Evolutionary conservation across 768 basidiomycete species (phyloP), one percentile per base, ranked within the genome.

Genomic region (Trametes cubensis): DNA sequence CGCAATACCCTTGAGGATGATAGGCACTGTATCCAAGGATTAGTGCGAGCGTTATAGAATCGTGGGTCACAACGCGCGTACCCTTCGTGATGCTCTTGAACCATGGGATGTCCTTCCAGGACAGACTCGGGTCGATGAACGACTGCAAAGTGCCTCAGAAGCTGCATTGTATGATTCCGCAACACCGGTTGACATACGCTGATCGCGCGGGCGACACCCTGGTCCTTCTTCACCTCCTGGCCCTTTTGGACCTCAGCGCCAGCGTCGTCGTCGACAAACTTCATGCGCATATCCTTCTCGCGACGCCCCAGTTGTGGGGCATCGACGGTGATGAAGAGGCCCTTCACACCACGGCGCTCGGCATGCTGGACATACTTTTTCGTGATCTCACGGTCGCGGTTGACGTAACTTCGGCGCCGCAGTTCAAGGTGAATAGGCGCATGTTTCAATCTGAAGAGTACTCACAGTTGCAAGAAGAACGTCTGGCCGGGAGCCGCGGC

Each of bases 261-360:
- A n/a, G 83, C 81, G 41, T 82, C 83, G 65, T 86, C 86, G 41
- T 86, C 89, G 6, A 64, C 66, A 45, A 62, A 52, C 41, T 61
- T 64, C 55, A 61, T 64, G 64, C 57, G 61, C 68, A 66, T 57
- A 78, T 98, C 85, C 76, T 94, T 94, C 74, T 96, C 95, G 58
- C 95, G 83, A 14, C 95, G 84, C 44, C 96, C 96, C 8, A 98
- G 86, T 67, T 97, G 95, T 4, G 96, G 95, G 0, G 96, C 96
- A 76, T 98, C 96, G 25, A 98, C 96, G 0, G 96, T 98, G 72
- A 98, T 96, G 76, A 98, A 97, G 15, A 98, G 78, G 2, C 83
- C 96, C 73, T 94, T 95, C 69, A 99, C 84, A 2, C 96, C 96
- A 20, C 94, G 85, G 63, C 81, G 78, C 75, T 95, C 94, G 1